Evolutionary conservation across 148 eudicot species (phyloP).

Genomic region (Rhododendron ovatum): DNA sequence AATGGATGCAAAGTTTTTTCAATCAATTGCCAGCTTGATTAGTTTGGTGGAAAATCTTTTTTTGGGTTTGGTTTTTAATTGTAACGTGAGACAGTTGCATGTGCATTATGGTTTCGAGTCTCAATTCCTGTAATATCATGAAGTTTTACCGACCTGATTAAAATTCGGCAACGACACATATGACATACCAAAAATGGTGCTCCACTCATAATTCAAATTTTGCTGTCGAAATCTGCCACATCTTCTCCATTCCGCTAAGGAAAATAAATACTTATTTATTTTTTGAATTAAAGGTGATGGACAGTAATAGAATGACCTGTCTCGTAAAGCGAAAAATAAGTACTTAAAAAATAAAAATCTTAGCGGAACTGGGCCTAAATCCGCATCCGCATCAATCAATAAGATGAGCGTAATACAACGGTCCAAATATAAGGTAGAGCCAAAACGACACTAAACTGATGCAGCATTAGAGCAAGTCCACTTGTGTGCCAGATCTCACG

Average conservation of each 20-base stretch:
- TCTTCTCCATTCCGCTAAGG: not conserved
- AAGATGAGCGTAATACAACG: too few relatives aligned
- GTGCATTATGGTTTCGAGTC: not conserved
- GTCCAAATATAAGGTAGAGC: too few relatives aligned
- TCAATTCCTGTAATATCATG: not conserved
- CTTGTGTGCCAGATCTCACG: too few relatives aligned
- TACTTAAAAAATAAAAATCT: too few relatives aligned
- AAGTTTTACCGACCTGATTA: not conserved
- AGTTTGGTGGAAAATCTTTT: constrained; percentile 1
- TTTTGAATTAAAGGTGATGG: too few relatives aligned
- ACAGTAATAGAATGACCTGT: too few relatives aligned
- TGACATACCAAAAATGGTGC: not conserved
- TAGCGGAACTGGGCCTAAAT: too few relatives aligned
- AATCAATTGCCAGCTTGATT: constrained; percentile 5
- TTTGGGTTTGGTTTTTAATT: not conserved
- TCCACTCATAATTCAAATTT: not conserved
- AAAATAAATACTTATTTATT: too few relatives aligned
- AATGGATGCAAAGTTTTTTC: not conserved
- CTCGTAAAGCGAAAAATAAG: too few relatives aligned
- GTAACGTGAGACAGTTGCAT: not conserved
- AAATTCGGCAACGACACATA: not conserved
- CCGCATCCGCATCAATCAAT: too few relatives aligned
- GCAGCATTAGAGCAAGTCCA: too few relatives aligned
- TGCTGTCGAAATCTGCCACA: not conserved
- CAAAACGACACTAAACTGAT: too few relatives aligned